phyloP scores from a whole-genome alignment of 1,284 basidiomycete species.

The Leccinum olivaceoglutinosum region DNA sequence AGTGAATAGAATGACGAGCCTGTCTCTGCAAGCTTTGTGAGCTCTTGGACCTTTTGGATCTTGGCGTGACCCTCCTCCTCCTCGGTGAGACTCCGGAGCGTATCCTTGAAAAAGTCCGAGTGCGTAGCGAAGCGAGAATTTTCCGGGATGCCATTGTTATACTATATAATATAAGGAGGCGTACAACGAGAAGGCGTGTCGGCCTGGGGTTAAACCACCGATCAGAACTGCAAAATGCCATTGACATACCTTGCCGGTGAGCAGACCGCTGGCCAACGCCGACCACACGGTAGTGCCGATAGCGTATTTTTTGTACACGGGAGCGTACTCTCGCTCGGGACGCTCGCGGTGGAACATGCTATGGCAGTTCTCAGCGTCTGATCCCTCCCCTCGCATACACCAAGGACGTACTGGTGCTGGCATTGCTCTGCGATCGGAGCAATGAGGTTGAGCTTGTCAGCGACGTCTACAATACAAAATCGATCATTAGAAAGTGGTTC shows the following conservation, averaged over 20 bases:
- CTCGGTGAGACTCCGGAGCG: slow-evolving; percentile 32
- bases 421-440: slow-evolving; percentile 60
- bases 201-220: neutral
- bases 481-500: neutral
- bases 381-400: neutral
- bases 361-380: slow-evolving; percentile 1
- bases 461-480: slow-evolving; percentile 35
- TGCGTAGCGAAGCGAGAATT: slow-evolving; percentile 55
- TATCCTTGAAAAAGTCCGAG: slow-evolving; percentile 40
- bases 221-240: neutral
- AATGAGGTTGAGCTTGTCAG: slow-evolving; percentile 51
- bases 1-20: slow-evolving; percentile 13
- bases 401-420: slow-evolving; percentile 38
- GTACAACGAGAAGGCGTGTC: neutral
- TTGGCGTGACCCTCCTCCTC: slow-evolving; percentile 41
- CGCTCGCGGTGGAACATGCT: slow-evolving; percentile 46
- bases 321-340: slow-evolving; percentile 56
- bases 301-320: slow-evolving; percentile 36
- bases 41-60: slow-evolving; percentile 47
- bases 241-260: slow-evolving; percentile 42
- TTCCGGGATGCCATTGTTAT: slow-evolving; percentile 41
- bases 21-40: slow-evolving; percentile 45
- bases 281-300: slow-evolving; percentile 52
- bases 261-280: slow-evolving; percentile 50
- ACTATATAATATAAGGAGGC: slow-evolving; percentile 15